Base-by-base conservation (phyloP, 495 filamentous ascomycete genomes). In the Podospora australis region DNA sequence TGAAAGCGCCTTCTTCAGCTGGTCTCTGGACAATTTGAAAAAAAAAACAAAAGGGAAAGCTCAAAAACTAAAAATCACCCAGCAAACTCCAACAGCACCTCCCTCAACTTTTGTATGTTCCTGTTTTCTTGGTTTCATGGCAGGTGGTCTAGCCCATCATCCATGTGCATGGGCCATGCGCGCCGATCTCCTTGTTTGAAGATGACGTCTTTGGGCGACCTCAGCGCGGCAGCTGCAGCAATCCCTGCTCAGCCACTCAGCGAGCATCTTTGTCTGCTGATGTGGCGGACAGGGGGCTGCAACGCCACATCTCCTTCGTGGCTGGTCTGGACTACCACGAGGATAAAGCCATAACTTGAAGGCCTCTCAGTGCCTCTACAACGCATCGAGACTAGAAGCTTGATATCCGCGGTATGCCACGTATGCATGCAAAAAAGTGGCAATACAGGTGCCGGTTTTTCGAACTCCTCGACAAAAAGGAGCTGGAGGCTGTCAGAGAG, bases 141-240 rank as follows among this genome's bases (percentile, higher is more conserved):
- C 39, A 49, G 26, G 19, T 16, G 34, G 32, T 34, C 52, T 28
- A 44, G 25, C 44, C 40, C 22, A 29, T 49, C 46, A 54, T 46
- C 49, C 50, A 38, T 29, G 26, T 6, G 26, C 6, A 6, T 29
- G 6, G 26, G 16, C 2, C 6, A 25, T 29, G 8, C 22, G 8
- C 1, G 26, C 21, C 32, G 9, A 1, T 5, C 1, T 19, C n/a
- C 42, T 20, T 46, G 50, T 35, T 48, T 48, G 24, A 32, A 23
- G 44, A 48, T 48, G 50, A 53, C 50, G 45, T 53, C 20, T 16
- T 20, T 41, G 21, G 19, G 49, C 39, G 41, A 32, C 43, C 43
- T 46, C 24, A 23, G 17, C 14, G 23, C 11, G n/a, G n/a, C n/a
- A 41, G 17, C 16, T 46, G 13, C 29, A 43, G 21, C 2, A 24